Percentiles rank a stretch among this genome's conserved stretches.
phyloP scores from a whole-genome alignment of 2,329 filamentous ascomycete species.

The Cercospora brassicicola region DNA sequence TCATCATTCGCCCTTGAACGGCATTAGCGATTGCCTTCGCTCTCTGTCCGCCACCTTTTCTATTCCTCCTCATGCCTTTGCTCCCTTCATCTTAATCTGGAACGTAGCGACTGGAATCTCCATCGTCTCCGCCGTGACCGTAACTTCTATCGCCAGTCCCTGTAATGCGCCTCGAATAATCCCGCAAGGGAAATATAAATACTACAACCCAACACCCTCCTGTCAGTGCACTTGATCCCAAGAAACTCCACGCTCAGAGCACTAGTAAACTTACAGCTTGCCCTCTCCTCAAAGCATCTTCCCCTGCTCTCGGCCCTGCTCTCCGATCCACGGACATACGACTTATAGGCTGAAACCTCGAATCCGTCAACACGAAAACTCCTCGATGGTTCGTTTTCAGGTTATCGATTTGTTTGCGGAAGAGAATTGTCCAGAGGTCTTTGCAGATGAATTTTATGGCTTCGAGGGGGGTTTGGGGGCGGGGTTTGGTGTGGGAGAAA shows the following conservation, averaged over 20 bases:
- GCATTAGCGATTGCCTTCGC: too few relatives aligned
- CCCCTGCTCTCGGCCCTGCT: slow-evolving; percentile 35
- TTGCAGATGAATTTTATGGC: slow-evolving; percentile 99
- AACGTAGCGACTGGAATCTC: slow-evolving; percentile 89
- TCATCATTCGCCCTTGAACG: too few relatives aligned
- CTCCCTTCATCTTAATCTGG: slow-evolving; percentile 82
- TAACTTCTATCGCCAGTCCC: slow-evolving; percentile 86
- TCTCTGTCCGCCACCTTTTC: neutral
- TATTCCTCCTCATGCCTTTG: slow-evolving; percentile 56
- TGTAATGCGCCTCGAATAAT: slow-evolving; percentile 88
- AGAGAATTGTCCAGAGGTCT: slow-evolving; percentile 92
- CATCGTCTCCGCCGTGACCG: slow-evolving; percentile 83
- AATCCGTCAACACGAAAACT: slow-evolving; percentile 94
- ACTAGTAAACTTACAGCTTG: slow-evolving; percentile 65
- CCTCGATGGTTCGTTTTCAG: slow-evolving; percentile 97
- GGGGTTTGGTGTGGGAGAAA: slow-evolving; percentile 56
- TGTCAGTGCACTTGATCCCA: too few relatives aligned
- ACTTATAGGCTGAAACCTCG: slow-evolving; percentile 81
- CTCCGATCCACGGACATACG: slow-evolving; percentile 76
- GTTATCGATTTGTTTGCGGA: slow-evolving; percentile 97
- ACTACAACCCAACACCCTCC: slow-evolving; percentile 54
- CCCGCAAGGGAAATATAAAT: slow-evolving; percentile 92
- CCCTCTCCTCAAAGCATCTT: slow-evolving; percentile 63
- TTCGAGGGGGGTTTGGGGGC: slow-evolving; percentile 88
- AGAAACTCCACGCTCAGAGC: too few relatives aligned